These are phyloP conservation scores for Polytrichum commune DNA, from an alignment of 225 moss, liverwort and hornwort genomes.

Conservation along the genomic window DNA sequence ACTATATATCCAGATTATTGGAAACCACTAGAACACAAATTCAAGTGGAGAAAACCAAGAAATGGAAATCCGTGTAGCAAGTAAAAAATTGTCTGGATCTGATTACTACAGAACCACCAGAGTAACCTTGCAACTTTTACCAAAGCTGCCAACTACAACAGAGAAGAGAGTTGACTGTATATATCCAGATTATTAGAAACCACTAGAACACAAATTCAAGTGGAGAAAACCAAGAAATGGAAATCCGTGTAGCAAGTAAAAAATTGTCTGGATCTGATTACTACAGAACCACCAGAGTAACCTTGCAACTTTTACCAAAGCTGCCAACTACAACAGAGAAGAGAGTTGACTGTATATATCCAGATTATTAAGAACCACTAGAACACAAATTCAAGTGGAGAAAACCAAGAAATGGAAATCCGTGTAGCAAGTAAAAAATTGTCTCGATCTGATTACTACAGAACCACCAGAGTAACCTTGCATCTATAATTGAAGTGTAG, in stretches of 20 bases:
- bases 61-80: slow-evolving; percentile 1
- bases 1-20: too few relatives aligned
- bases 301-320: not conserved
- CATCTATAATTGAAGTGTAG: not conserved
- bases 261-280: slow-evolving; percentile 3
- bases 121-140: slow-evolving; percentile 1
- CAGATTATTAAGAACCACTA: too few relatives aligned
- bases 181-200: too few relatives aligned
- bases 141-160: too few relatives aligned
- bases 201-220: not conserved
- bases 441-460: not conserved
- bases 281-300: slow-evolving; percentile 5
- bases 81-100: slow-evolving; percentile 8
- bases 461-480: slow-evolving; percentile 10
- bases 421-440: slow-evolving; percentile 8
- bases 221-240: not conserved
- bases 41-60: not conserved
- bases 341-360: too few relatives aligned
- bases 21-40: not conserved
- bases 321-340: too few relatives aligned
- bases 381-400: not conserved
- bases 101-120: not conserved
- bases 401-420: not conserved
- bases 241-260: slow-evolving; percentile 2
- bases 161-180: too few relatives aligned